These are phyloP conservation scores for Emericellopsis terricola DNA, from an alignment of 495 filamentous ascomycete species.

Conservation along the genomic window DNA sequence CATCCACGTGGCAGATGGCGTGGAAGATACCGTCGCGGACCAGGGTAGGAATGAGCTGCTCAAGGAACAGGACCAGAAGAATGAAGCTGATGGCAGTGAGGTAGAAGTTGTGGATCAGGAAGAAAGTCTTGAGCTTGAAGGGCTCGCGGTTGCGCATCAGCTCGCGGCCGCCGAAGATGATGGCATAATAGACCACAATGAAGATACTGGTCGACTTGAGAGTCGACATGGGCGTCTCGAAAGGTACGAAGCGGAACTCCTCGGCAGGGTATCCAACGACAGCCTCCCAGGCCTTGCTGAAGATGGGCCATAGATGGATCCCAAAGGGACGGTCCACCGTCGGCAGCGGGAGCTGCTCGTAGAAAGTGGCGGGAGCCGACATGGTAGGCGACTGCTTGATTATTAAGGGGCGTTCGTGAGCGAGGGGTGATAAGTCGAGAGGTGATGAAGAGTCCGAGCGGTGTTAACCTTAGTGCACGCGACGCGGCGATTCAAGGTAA, in stretches of 20 bases:
- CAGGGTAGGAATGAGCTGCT: conserved; percentile 54
- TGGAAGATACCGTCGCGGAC: conserved; percentile 51
- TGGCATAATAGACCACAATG: conserved; percentile 50
- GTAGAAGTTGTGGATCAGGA: conserved; percentile 70
- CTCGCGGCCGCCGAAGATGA: conserved; percentile 61
- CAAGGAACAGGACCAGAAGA: conserved; percentile 51
- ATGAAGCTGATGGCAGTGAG: conserved; percentile 51
- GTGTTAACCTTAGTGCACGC: no score
- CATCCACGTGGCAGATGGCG: conserved; percentile 47
- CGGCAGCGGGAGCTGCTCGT: conserved; percentile 50
- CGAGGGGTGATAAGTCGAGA: no score
- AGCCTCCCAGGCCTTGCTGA: conserved; percentile 61
- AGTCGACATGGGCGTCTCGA: conserved; percentile 52
- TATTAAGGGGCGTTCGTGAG: no score
- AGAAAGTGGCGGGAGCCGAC: conserved; percentile 30
- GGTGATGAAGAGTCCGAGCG: no score
- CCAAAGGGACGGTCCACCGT: conserved; percentile 87
- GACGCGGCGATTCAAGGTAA: no score
- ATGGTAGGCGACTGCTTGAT: conserved; percentile 6
- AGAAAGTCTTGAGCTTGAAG: conserved; percentile 47
- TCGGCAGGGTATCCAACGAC: conserved; percentile 55
- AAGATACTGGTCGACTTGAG: conserved; percentile 43
- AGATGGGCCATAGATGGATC: conserved; percentile 83
- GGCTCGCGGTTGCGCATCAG: conserved; percentile 52
- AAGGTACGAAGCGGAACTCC: conserved; percentile 50